Base-by-base conservation (phyloP, 177 flowering plant genomes). In the Vitis hybrid region DNA sequence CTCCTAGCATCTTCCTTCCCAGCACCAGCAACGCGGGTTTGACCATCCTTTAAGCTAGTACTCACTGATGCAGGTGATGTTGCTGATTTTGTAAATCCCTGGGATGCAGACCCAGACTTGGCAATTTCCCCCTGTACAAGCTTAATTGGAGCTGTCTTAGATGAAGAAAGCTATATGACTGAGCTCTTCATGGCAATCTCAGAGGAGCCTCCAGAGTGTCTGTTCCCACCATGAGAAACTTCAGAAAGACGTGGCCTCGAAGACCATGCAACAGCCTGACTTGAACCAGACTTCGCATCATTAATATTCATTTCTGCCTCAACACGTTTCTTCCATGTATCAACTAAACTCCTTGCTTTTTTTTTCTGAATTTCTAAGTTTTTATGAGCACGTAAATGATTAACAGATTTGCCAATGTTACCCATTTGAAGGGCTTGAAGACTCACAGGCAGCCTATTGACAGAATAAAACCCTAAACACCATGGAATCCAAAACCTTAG, bases 281-380 rank as follows among this genome's bases (percentile, higher is more conserved):
- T 80, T 2, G 91, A 80, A 52, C 91, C 90, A 68, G 94, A 81
- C 70, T 92, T 92, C 4, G 86, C 85, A 81, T 94, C 98, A 70
- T 59, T 86, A 12, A 73, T 85, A 55, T 85, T 89, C 96, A 93
- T 88, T 79, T 95, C 99, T 62, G 90, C 93, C 60, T 93, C 92
- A 74, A 95, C 99, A 52, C 99, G 91, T 77, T 88, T 93, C 87
- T 95, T 95, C 98, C 99, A 95, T 8, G 90, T 95, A 70, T 91
- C 98, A 69, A 95, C 98, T 69, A 95, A 83, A 67, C 88, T 84
- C 77, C 94, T 85, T 11, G 97, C 91, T 76, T 91, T 95, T 82
- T 81, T 93, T 18, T 18, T 18, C 18, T 18, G 18, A 18, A 18
- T 18, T 18, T 18, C 18, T 18, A 18, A 18, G 18, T 18, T 18